Conservation (phyloP, 148 eudicot genomes). For the Rhododendron griersonianum region DNA sequence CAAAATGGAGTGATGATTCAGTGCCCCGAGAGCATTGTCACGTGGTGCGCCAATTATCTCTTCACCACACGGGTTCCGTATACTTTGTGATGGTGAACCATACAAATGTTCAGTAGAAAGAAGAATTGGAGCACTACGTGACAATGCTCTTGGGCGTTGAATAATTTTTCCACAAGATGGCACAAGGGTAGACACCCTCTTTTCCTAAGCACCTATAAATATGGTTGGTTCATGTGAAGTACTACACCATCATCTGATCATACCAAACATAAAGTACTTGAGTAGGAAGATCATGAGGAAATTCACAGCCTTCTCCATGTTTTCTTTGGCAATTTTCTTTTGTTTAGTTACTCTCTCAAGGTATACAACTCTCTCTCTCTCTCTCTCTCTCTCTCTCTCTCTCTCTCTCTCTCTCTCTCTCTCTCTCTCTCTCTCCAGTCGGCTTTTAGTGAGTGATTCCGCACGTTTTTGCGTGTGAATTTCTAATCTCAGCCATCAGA, state of each 20-base stretch:
- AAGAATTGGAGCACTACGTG: no score
- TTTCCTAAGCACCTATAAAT: neutral
- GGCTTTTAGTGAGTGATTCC: no score
- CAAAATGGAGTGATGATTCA: no score
- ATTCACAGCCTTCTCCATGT: neutral
- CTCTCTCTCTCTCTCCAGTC: neutral
- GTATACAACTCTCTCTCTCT: neutral
- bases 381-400: neutral
- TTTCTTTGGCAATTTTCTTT: neutral
- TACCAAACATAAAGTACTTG: neutral
- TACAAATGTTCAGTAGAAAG: no score
- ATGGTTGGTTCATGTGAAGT: neutral
- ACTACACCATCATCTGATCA: neutral
- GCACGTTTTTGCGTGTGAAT: no score
- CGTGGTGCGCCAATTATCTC: no score
- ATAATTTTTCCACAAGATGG: neutral
- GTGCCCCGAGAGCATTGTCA: no score
- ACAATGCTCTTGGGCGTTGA: no score
- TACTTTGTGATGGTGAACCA: no score
- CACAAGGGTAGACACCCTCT: neutral
- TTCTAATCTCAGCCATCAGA: no score
- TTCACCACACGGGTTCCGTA: no score
- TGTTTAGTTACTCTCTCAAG: neutral
- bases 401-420: neutral
- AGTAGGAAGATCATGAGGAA: neutral